Conservation (phyloP, 2,329 filamentous ascomycete genomes). For the Cladosporium sp. region DNA sequence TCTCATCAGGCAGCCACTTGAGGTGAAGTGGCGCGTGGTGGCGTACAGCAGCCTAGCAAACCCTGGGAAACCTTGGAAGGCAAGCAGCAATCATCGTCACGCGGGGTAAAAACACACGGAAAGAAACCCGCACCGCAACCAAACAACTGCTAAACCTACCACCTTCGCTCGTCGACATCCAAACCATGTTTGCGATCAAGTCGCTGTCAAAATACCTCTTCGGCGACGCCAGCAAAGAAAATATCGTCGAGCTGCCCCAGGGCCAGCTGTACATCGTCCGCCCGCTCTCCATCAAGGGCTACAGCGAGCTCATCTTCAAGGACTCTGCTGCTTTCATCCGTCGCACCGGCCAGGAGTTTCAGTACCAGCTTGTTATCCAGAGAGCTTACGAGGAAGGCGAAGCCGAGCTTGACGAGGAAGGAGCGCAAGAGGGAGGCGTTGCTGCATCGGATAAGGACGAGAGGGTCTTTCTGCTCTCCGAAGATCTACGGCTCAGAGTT, state of each 20-base stretch:
- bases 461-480: slow-evolving; percentile 94
- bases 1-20: neutral
- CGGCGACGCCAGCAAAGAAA: slow-evolving; percentile 83
- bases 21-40: slow-evolving; percentile 5
- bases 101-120: slow-evolving; percentile 13
- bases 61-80: neutral
- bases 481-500: slow-evolving; percentile 81
- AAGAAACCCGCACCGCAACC: slow-evolving; percentile 2
- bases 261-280: slow-evolving; percentile 97
- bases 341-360: slow-evolving; percentile 88
- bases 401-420: slow-evolving; percentile 84
- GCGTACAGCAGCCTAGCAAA: neutral
- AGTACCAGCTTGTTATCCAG: slow-evolving; percentile 96
- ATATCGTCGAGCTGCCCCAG: slow-evolving; percentile 89
- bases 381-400: slow-evolving; percentile 97
- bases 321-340: slow-evolving; percentile 91
- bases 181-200: slow-evolving; percentile 37
- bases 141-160: neutral
- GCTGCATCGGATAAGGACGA: slow-evolving; percentile 86
- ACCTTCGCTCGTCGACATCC: neutral
- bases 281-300: slow-evolving; percentile 91
- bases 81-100: slow-evolving; percentile 6
- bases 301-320: slow-evolving; percentile 96
- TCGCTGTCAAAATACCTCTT: slow-evolving; percentile 75
- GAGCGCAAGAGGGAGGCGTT: slow-evolving; percentile 63